These are phyloP conservation scores for Lichtheimia corymbifera DNA, from an alignment of 371 early-diverging fungal genomes.

Conservation along the genomic window DNA sequence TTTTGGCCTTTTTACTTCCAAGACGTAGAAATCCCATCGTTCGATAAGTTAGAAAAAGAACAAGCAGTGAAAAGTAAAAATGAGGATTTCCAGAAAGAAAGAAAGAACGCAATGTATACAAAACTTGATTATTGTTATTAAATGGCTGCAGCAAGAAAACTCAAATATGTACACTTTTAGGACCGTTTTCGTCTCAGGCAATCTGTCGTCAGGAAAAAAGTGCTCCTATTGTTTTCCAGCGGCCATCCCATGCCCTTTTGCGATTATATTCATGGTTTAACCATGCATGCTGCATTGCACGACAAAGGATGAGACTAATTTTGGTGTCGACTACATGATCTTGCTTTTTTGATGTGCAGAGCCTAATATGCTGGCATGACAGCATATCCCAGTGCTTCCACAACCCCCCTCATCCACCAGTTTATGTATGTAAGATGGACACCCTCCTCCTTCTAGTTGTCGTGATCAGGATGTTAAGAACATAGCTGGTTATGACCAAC, in stretches of 20 bases:
- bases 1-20: conserved; percentile 9
- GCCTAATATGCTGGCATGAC: too few relatives aligned
- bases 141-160: conserved; percentile 5
- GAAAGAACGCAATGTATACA: too few relatives aligned
- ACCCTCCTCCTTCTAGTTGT: too few relatives aligned
- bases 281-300: background rate
- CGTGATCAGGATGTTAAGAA: too few relatives aligned
- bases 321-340: too few relatives aligned
- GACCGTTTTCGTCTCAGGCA: background rate
- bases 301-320: background rate
- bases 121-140: conserved; percentile 9
- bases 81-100: too few relatives aligned
- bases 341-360: too few relatives aligned
- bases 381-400: too few relatives aligned
- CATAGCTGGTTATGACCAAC: too few relatives aligned
- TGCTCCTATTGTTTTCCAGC: conserved; percentile 1
- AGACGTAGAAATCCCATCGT: conserved; percentile 10
- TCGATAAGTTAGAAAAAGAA: background rate
- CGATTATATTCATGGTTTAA: background rate
- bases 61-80: conserved; percentile 6
- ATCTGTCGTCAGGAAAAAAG: background rate
- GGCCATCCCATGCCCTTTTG: background rate
- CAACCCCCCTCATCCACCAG: too few relatives aligned
- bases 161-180: conserved; percentile 15
- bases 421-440: too few relatives aligned